Evolutionary conservation across 495 filamentous ascomycete species (phyloP), one percentile per base, ranked within the genome.

Genomic region (Podospora pseudocomata): DNA sequence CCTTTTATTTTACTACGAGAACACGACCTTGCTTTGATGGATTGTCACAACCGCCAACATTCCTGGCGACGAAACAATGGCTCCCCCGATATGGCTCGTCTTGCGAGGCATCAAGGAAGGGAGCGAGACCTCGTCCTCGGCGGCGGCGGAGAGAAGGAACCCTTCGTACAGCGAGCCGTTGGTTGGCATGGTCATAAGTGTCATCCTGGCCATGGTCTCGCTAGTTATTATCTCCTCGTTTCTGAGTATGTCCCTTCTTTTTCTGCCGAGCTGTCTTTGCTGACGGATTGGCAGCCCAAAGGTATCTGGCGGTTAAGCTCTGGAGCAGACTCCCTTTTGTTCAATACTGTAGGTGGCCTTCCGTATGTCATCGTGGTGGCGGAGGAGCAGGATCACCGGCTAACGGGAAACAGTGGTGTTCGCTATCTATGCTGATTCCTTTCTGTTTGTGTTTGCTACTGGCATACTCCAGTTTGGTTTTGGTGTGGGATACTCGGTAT

Each of bases 371-470:
- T 32, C 9, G 4, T 32, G 27, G 23, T 26, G 15, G 7, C 5
- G 32, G 23, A 28, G 11, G 34, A 39, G 39, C 9, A 20, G n/a
- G 7, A 28, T 27, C 2, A 34, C 39, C 13, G 15, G 13, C 39
- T 62, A 3, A 23, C 44, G 13, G 34, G 39, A 58, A 19, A 19
- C 64, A 86, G 84, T 86, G 58, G 77, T 85, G 34, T 77, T 86
- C 61, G 69, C 78, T 9, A 85, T 87, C 27, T 86, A 85, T 69
- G 49, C 74, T 63, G 82, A 86, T 67, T 86, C 84, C 19, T 80
- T 79, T 61, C 44, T 80, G 27, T 87, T 87, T 69, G 80, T 84
- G 18, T 78, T 83, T 64, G 80, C 77, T n/a, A 81, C 83, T 16
- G 77, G 77, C 23, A 77, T 86, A n/a, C 68, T 86, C 20, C 77